These are phyloP conservation scores for Gynochthodes officinalis DNA, from an alignment of 257 asterid species.

Conservation along the genomic window DNA sequence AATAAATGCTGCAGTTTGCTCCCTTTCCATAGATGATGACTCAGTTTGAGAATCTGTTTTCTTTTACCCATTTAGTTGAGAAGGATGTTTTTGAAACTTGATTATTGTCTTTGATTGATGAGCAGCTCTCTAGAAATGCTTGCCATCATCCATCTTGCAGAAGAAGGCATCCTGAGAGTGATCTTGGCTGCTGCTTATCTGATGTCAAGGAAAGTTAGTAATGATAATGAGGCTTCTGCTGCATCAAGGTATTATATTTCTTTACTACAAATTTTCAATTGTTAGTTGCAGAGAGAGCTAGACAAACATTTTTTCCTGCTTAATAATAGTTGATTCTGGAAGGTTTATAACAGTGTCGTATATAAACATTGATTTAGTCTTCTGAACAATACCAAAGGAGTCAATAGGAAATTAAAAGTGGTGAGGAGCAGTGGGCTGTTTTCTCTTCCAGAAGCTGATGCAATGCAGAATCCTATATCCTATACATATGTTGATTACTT, in stretches of 20 bases:
- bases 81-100: background rate
- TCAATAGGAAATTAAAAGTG: background rate
- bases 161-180: constrained; percentile 86
- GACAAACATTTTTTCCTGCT: background rate
- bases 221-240: constrained; percentile 68
- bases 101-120: constrained; percentile 38
- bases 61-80: background rate
- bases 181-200: constrained; percentile 79
- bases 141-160: constrained; percentile 63
- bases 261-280: constrained; percentile 8
- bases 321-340: background rate
- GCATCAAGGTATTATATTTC: constrained; percentile 73
- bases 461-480: too few species aligned
- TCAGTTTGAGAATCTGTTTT: background rate
- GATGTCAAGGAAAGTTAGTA: constrained; percentile 62
- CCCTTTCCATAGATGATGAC: background rate
- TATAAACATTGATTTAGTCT: background rate
- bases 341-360: background rate
- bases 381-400: background rate
- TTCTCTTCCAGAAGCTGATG: too few species aligned
- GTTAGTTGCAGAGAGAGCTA: background rate
- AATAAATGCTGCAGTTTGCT: background rate
- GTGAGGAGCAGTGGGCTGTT: background rate
- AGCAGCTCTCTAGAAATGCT: constrained; percentile 92
- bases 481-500: background rate